phyloP scores from a whole-genome alignment of 1,139 yeast genomes.

The Kodamaea alishanica region DNA sequence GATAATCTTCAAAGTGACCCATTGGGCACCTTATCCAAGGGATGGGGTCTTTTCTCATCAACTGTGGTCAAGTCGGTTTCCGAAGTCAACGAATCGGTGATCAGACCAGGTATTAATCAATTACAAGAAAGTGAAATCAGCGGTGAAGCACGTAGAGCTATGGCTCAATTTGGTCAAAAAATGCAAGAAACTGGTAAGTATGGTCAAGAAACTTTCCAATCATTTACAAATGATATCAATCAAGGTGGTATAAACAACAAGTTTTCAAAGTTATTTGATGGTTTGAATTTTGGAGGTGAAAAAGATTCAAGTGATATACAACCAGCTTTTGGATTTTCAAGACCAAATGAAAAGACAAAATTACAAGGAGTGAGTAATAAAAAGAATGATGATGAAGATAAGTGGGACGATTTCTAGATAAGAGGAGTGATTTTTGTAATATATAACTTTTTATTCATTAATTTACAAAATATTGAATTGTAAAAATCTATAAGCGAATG shows the following conservation, averaged over 20 bases:
- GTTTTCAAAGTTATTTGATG: slow-evolving; percentile 53
- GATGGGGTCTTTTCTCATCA: slow-evolving; percentile 89
- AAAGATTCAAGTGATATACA: slow-evolving; percentile 33
- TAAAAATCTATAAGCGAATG: background rate
- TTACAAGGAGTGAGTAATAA: slow-evolving; percentile 50
- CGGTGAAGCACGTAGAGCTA: slow-evolving; percentile 80
- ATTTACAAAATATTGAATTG: background rate
- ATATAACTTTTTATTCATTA: background rate
- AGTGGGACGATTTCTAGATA: slow-evolving; percentile 43
- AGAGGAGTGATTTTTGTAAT: background rate
- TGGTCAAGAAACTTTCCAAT: slow-evolving; percentile 62
- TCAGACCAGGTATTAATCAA: slow-evolving; percentile 82
- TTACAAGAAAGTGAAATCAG: slow-evolving; percentile 79
- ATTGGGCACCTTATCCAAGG: slow-evolving; percentile 79
- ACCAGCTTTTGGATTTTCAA: slow-evolving; percentile 68
- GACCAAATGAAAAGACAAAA: slow-evolving; percentile 57
- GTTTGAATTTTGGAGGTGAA: slow-evolving; percentile 23
- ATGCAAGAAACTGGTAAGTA: slow-evolving; percentile 85
- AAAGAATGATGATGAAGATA: slow-evolving; percentile 33
- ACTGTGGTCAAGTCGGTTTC: slow-evolving; percentile 78
- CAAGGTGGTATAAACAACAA: slow-evolving; percentile 35
- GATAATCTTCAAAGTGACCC: slow-evolving; percentile 86
- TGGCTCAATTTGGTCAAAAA: slow-evolving; percentile 92
- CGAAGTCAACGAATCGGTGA: slow-evolving; percentile 84
- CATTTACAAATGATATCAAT: slow-evolving; percentile 50